Conservation (phyloP, 2,329 filamentous ascomycete genomes). For the Coleophoma crateriformis region DNA sequence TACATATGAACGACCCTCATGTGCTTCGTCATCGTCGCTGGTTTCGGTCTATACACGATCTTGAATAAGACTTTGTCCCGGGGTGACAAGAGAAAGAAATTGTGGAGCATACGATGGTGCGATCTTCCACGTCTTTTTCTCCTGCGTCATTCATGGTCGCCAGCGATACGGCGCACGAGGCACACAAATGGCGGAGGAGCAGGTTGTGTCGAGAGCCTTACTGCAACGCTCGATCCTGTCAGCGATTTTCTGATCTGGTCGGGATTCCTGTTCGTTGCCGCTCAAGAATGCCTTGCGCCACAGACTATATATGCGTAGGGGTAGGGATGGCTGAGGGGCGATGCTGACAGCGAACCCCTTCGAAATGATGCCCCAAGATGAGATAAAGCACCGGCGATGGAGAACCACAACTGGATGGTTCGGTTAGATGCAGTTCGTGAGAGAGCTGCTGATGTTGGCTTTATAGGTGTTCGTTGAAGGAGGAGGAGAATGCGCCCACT, state of each 20-base stretch:
- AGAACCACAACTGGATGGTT: background rate
- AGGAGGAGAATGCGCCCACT: background rate
- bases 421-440: background rate
- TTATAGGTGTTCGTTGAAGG: background rate
- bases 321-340: background rate
- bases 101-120: background rate
- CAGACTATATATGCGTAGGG: background rate
- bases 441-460: background rate
- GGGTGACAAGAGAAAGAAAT: background rate
- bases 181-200: background rate
- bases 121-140: background rate
- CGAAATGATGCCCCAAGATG: background rate
- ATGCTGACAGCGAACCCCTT: background rate
- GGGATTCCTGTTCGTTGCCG: background rate
- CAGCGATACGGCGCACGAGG: background rate
- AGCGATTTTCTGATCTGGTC: background rate
- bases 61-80: background rate
- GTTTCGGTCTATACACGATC: background rate
- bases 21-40: background rate
- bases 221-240: background rate
- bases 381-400: background rate
- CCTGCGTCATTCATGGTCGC: background rate
- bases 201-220: background rate
- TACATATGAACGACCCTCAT: background rate
- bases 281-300: background rate